These are phyloP conservation scores for Neopestalotiopsis clavispora DNA, from an alignment of 2,329 filamentous ascomycete species.

Conservation along the genomic window DNA sequence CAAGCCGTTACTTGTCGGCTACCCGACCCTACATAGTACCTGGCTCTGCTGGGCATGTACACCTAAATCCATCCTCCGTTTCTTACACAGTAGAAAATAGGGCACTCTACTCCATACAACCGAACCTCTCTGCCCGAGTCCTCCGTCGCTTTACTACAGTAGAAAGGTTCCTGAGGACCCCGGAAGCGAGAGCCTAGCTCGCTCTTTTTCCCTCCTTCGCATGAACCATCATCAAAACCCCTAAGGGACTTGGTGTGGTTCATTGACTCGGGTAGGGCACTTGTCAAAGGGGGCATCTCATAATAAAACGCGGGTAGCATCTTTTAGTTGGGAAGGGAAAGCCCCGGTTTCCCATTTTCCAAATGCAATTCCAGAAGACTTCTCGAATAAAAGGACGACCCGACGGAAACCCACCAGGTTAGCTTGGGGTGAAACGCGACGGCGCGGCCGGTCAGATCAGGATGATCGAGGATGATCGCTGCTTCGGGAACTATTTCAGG, in stretches of 20 bases:
- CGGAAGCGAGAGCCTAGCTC: constrained; percentile 1
- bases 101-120: neutral
- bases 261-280: neutral
- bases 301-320: too few species aligned
- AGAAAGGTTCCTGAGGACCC: neutral
- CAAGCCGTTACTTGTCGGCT: too few species aligned
- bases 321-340: neutral
- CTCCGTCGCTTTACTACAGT: neutral
- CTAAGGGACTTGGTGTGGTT: neutral
- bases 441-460: neutral
- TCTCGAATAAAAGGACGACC: constrained; percentile 6
- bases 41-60: too few species aligned
- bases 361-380: neutral
- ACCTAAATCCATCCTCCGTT: too few species aligned
- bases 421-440: constrained; percentile 7
- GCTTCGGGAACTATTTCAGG: neutral
- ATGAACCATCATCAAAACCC: too few species aligned
- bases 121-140: neutral
- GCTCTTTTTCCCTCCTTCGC: too few species aligned
- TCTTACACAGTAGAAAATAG: too few species aligned
- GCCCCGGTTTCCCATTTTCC: neutral
- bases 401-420: neutral
- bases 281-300: neutral
- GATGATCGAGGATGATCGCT: constrained; percentile 10
- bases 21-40: too few species aligned